phyloP scores from a whole-genome alignment of 768 basidiomycete genomes.

The Pulveroboletus sp. region DNA sequence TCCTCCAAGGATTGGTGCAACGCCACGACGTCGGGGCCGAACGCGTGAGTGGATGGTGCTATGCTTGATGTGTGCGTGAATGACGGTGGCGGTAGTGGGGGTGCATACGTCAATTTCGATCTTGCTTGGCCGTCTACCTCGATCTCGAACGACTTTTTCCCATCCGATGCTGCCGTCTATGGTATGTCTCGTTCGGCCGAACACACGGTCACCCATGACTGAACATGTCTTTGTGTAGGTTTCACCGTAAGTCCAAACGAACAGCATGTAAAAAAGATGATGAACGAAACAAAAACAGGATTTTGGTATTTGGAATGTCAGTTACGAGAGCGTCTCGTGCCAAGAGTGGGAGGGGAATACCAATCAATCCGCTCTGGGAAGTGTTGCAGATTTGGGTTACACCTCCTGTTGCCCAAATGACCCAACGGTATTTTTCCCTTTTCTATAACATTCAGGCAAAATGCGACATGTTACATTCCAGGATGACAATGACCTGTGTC shows the following conservation, averaged over 20 bases:
- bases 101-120: conserved; percentile 76
- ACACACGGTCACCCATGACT: conserved; percentile 17
- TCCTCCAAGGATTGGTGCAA: conserved; percentile 67
- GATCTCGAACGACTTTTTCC: conserved; percentile 73
- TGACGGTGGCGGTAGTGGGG: conserved; percentile 46
- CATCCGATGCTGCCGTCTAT: conserved; percentile 64
- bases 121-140: conserved; percentile 73
- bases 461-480: conserved; percentile 15
- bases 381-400: conserved; percentile 53
- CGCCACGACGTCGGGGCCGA: conserved; percentile 57
- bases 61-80: background rate
- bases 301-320: conserved; percentile 86
- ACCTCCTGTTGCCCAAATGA: conserved; percentile 73
- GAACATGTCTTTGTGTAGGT: conserved; percentile 32
- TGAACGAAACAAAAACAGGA: conserved; percentile 43
- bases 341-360: conserved; percentile 62
- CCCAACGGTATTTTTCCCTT: conserved; percentile 45
- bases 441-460: conserved; percentile 2
- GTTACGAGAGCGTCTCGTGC: conserved; percentile 66
- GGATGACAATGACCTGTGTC: conserved; percentile 55
- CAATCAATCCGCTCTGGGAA: conserved; percentile 63
- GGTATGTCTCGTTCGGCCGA: conserved; percentile 36
- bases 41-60: conserved; percentile 48
- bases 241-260: conserved; percentile 33
- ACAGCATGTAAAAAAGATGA: background rate